These are phyloP conservation scores for Syncephalastrum monosporum DNA, from an alignment of 371 early-diverging fungal species.

Conservation along the genomic window DNA sequence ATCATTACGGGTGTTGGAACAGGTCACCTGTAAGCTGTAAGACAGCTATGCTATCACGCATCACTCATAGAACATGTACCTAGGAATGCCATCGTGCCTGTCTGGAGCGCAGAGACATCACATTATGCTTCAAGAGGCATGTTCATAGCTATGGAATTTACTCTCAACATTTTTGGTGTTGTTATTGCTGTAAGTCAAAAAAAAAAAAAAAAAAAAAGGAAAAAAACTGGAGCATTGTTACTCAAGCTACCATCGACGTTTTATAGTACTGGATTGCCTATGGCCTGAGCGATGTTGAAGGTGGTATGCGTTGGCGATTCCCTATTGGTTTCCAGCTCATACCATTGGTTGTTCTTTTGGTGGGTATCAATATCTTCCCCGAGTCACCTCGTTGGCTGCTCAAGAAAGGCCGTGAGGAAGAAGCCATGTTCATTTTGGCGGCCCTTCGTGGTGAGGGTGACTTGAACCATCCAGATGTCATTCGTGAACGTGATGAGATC, in stretches of 20 bases:
- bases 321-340: constrained; percentile 41
- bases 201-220: neutral
- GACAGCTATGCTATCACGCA: neutral
- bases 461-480: constrained; percentile 27
- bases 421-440: constrained; percentile 34
- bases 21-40: constrained; percentile 26
- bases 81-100: constrained; percentile 37
- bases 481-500: constrained; percentile 34
- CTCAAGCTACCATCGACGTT: neutral
- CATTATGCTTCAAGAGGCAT: constrained; percentile 32
- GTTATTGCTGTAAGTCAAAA: constrained; percentile 29
- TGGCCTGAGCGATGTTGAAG: constrained; percentile 29
- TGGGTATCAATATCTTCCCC: constrained; percentile 34
- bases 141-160: constrained; percentile 35
- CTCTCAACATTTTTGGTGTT: constrained; percentile 35
- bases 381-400: constrained; percentile 36
- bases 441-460: constrained; percentile 41
- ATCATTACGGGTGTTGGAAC: constrained; percentile 37
- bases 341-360: constrained; percentile 24
- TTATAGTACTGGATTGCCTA: constrained; percentile 41
- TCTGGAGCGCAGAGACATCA: constrained; percentile 8
- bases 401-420: constrained; percentile 33
- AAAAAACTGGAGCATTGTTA: neutral
- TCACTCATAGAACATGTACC: neutral
- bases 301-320: constrained; percentile 38